Evolutionary conservation across 345 rosid species (phyloP), one percentile per base, ranked within the genome.

Genomic region (Euphorbia pulcherrima): DNA sequence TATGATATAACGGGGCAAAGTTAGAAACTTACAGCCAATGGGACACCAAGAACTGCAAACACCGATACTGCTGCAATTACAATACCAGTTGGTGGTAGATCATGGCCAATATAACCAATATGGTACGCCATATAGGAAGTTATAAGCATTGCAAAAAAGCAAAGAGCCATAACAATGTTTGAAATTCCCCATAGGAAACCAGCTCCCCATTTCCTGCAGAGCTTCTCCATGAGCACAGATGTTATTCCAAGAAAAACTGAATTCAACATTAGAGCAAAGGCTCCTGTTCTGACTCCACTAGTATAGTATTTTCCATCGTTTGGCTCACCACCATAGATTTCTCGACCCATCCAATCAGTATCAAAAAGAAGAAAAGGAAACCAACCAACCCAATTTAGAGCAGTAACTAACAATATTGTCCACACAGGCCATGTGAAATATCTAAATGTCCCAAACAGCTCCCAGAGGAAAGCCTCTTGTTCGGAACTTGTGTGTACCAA

Each of bases 281-380:
- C 88, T 30, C 99, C 97, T 85, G 85, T 88, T 72, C 99, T 86
- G 70, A 88, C 97, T 60, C 99, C 97, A 40, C 67, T n/a, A 74
- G 69, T 83, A 61, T 94, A 94, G 52, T 39, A 71, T 58, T 61
- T 67, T 64, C 96, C 97, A 76, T 74, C 79, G 75, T 89, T 88
- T 53, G 97, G 99, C 71, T 81, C 62, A 40, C 97, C 97, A 33
- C 99, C 90, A 51, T 84, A 94, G 53, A 89, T 86, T 83, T 94
- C 97, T 74, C 97, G 79, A 61, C 99, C 97, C 97, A 91, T 88
- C 97, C 97, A 94, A 74, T 94, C 97, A 69, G 99, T 94, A 79
- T 94, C 99, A 71, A 87, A 89, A 68, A 92, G 84, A 72, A 87
- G 83, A 80, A 85, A 92, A 8, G 97, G 97, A 83, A 92, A 92